Base-by-base conservation (phyloP, 164 flowering plant genomes). In the Vitis rupestris region DNA sequence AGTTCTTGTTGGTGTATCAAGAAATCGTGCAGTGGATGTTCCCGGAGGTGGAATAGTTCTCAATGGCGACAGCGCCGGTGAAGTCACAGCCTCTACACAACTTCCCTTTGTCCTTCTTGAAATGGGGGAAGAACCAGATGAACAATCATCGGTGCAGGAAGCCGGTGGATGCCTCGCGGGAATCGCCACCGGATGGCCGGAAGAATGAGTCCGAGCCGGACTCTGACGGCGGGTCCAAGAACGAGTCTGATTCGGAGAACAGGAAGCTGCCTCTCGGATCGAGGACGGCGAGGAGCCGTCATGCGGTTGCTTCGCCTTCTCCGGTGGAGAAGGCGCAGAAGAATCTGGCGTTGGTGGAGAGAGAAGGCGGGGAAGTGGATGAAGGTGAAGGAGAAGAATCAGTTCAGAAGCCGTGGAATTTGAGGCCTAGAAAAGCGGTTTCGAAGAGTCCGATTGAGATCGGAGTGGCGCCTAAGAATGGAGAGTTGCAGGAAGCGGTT, bases 61-160 rank as follows among this genome's bases (percentile, higher is more conserved):
- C 52, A 44, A 84, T 82, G 84, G 82, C 85, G 17, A 68, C 86
- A 2, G 76, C 81, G 1, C 85, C 87, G 16, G 74, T 72, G 70
- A 85, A 81, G 77, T 72, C 87, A 1, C 82, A 86, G 58, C 86
- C 87, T 15, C 79, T 85, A 23, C 87, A 84, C 81, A 84, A 85
- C 76, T 85, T 87, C 76, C 55, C 83, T 10, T 49, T 87, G 4
- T 78, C 82, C 16, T 65, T 72, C 31, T 73, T 84, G 10, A 80
- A 74, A 61, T 87, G 91, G 91, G 87, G 82, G 63, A 74, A 79
- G 63, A 75, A 72, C 70, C 71, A 63, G 37, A 57, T 55, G 29
- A 69, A 66, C 67, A 65, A 67, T 73, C 76, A 69, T 64, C 72
- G 63, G 65, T 63, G 57, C 60, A 73, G 74, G 44, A 65, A 62